Evolutionary conservation across 2,329 filamentous ascomycete species (phyloP), one percentile per base, ranked within the genome.

Genomic region (Penicillium italicum): DNA sequence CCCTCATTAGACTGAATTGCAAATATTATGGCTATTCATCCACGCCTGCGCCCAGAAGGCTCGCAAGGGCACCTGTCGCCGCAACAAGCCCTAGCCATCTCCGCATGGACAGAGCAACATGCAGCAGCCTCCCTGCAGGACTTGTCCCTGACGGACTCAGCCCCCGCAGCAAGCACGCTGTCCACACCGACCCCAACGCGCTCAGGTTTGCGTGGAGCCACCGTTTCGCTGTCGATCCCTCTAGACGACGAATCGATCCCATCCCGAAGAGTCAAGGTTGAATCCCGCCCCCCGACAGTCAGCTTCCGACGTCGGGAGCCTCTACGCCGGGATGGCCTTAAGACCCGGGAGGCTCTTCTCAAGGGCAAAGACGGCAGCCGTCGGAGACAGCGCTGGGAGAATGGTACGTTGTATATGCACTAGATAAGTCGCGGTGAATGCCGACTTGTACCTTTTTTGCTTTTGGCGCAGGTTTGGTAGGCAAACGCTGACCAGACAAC

Each of bases 361-460:
- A 95, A 91, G 77, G 93, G 93, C 54, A 96, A 95, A 64, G 91
- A 97, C 73, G 93, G 93, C 33, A 93, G 85, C 66, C 84, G 93
- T 34, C 86, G 93, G 67, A 82, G 93, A 47, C 87, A 93, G 66
- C 83, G 93, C 53, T 97, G 92, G 91, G 94, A 99, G 79, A 99
- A 97, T 74, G 90, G 91, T 95, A 81, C 62, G 75, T 66, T 42
- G 36, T 55, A 44, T 33, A 30, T 26, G 24, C 18, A 31, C 28
- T 22, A 44, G 40, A 22, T 31, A 26, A 18, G 18, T 48, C n/a
- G 34, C 33, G 16, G 34, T 38, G 34, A 11, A 46, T 24, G 11
- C 37, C 44, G 28, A n/a, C 6, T 28, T n/a, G 24, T 40, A 22
- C 30, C 24, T 40, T 31, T n/a, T n/a, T 24, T 33, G 18, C 20